Base-by-base conservation (phyloP, 257 asterid genomes). In the Solanum ossicruentum region DNA sequence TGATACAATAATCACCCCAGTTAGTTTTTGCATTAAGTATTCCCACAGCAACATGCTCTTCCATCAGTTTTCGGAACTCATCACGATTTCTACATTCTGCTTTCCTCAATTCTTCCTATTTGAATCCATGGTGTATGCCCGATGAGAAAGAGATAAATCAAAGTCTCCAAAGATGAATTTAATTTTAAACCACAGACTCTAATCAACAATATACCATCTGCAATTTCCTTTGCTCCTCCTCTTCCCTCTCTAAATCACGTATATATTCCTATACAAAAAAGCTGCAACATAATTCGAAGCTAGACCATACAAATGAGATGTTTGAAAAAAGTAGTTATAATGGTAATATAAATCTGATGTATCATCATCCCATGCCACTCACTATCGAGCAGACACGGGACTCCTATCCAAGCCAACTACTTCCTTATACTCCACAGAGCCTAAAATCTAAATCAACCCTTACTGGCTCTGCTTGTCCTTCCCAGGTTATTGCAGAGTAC, bases 11-110 rank as follows among this genome's bases (percentile, higher is more conserved):
- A 82, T 95, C 98, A 82, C 99, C 97, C 99, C 99, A 97, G 69
- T 85, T 89, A 86, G 98, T 87, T 80, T 86, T 92, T 63, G 93
- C 94, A 11, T 92, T 92, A 88, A 97, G 92, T 56, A 84, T 83
- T 83, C 99, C 99, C 51, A 52, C 88, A 47, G 91, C 87, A 66
- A 94, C 93, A 91, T 97, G 99, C 88, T 93, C 99, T 70, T 93
- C 98, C 98, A 97, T 92, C 88, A 97, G 90, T 90, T 93, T 97
- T 83, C 99, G 97, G 84, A 95, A 97, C 84, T 95, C 99, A 89
- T 97, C 99, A 45, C 99, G 99, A 51, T 95, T 94, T 90, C 92
- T 97, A 41, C 99, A 93, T 85, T 95, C 99, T 28, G 85, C 81
- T 90, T 93, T 95, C 89, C 99, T 92, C 85, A 84, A 85, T 85